Evolutionary conservation across 331 rosid genomes (phyloP).

Genomic region (Quercus tomentella): DNA sequence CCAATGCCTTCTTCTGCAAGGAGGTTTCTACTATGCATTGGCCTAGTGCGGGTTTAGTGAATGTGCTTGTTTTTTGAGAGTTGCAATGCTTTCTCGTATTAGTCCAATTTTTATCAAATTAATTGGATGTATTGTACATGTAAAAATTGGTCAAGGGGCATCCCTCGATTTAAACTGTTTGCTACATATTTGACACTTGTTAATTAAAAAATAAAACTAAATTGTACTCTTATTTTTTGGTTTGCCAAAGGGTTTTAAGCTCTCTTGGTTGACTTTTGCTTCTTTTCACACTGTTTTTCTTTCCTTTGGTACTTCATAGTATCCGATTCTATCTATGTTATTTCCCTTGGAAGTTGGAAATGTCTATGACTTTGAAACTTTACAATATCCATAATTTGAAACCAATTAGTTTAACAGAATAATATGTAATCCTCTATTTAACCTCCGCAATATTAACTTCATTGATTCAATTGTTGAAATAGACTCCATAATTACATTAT

Average conservation of each 20-base stretch:
- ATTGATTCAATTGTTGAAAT: background rate
- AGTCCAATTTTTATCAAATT: background rate
- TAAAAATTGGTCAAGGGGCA: background rate
- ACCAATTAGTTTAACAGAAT: background rate
- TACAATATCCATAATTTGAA: background rate
- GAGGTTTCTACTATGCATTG: background rate
- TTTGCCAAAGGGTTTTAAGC: background rate
- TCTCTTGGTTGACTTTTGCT: background rate
- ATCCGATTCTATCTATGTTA: background rate
- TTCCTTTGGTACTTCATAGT: background rate
- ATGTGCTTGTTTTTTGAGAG: background rate
- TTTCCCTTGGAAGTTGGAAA: background rate
- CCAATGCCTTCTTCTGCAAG: background rate
- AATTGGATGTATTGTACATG: background rate
- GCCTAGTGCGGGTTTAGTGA: background rate
- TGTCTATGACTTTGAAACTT: background rate
- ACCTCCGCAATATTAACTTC: background rate
- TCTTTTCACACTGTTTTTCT: background rate
- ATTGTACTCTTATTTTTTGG: background rate
- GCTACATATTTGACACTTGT: background rate
- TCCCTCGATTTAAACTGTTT: background rate
- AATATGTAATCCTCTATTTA: background rate
- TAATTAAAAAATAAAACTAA: background rate
- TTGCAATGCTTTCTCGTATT: background rate
- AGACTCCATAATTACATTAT: background rate